These are phyloP conservation scores for Neopestalotiopsis sp. DNA, from an alignment of 2,329 filamentous ascomycete genomes.

Conservation along the genomic window DNA sequence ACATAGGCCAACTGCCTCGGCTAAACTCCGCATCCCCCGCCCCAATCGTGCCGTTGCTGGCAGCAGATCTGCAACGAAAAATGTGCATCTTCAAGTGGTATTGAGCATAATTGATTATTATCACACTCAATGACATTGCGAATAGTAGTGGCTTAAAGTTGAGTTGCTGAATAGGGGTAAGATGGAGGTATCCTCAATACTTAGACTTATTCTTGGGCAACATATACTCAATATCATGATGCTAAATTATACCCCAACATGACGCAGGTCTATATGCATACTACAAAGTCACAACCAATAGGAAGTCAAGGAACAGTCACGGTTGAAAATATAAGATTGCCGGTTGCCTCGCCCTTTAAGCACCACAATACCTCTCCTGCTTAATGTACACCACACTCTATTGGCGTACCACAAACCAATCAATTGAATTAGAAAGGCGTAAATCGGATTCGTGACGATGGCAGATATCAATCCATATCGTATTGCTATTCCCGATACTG, in stretches of 20 bases:
- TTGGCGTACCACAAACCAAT: too few relatives aligned
- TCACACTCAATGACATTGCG: background rate
- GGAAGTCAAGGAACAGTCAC: background rate
- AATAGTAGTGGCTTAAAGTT: background rate
- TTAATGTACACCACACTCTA: background rate
- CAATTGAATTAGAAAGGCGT: background rate
- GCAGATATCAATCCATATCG: conserved; percentile 46
- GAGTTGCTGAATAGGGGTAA: background rate
- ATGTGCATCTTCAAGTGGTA: too few relatives aligned
- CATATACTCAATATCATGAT: background rate
- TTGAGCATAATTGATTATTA: background rate
- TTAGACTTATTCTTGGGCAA: background rate
- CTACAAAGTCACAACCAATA: background rate
- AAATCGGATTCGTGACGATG: conserved; percentile 24
- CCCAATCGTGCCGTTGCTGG: background rate
- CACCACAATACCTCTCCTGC: background rate
- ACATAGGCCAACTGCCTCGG: background rate
- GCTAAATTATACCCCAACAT: background rate
- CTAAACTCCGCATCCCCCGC: background rate
- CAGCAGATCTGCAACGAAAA: background rate
- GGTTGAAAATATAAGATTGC: background rate
- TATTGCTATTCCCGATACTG: conserved; percentile 56
- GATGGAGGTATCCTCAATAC: background rate
- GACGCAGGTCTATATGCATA: background rate
- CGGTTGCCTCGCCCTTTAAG: background rate